Conservation (phyloP, 2,329 filamentous ascomycete species). For the Domatiomyces globalis region DNA sequence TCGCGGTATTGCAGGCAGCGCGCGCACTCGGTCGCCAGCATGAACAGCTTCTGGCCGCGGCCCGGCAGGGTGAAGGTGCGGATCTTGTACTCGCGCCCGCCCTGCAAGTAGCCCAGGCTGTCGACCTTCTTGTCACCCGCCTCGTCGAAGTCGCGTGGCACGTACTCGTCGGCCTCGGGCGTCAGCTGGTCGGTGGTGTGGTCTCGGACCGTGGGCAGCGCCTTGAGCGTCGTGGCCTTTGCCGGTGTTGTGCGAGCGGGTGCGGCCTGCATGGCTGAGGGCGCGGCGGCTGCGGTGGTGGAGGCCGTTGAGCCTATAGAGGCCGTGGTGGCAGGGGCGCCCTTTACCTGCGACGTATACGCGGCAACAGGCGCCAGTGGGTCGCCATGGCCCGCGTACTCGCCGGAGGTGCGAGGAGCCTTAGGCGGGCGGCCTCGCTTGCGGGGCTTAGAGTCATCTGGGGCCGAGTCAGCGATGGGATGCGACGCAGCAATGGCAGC, state of each 20-base stretch:
- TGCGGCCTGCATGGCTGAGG: slow-evolving; percentile 45
- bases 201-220: slow-evolving; percentile 85
- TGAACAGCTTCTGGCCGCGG: slow-evolving; percentile 86
- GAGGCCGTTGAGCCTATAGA: not conserved
- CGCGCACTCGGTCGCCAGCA: slow-evolving; percentile 95
- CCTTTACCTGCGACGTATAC: slow-evolving; percentile 26
- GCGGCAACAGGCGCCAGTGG: slow-evolving; percentile 22
- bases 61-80: slow-evolving; percentile 86
- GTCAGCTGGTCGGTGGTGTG: slow-evolving; percentile 94
- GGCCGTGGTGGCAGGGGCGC: not conserved
- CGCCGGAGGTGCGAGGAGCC: slow-evolving; percentile 27
- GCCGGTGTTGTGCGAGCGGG: slow-evolving; percentile 32
- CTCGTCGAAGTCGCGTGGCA: slow-evolving; percentile 84
- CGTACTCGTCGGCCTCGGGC: slow-evolving; percentile 79
- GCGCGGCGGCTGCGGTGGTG: not conserved
- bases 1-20: slow-evolving; percentile 87
- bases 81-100: slow-evolving; percentile 77
- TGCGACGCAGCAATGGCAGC: too few relatives aligned
- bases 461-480: slow-evolving; percentile 34
- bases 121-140: slow-evolving; percentile 90
- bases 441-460: slow-evolving; percentile 28
- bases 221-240: slow-evolving; percentile 56
- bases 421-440: slow-evolving; percentile 39
- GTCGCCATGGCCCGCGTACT: slow-evolving; percentile 19
- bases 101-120: slow-evolving; percentile 64